Conservation (phyloP, 768 basidiomycete species). For the Pleurotus citrinopileatus region DNA sequence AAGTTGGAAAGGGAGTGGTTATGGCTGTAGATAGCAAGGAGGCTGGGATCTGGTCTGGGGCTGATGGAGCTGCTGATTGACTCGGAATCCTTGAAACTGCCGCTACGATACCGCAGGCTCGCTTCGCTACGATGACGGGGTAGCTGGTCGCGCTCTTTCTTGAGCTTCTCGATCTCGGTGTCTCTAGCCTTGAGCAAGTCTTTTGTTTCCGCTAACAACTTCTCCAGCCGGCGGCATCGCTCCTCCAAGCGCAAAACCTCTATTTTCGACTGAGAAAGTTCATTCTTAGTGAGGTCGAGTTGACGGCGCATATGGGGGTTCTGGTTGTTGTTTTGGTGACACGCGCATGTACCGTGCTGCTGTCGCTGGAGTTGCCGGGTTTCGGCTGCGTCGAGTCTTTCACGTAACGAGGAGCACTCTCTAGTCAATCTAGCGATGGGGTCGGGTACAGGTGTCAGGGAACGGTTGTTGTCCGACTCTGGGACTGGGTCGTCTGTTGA, state of each 20-base stretch:
- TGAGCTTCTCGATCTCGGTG: constrained; percentile 55
- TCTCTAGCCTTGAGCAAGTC: constrained; percentile 59
- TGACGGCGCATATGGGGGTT: constrained; percentile 51
- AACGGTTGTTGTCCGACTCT: constrained; percentile 22
- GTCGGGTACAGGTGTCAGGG: constrained; percentile 37
- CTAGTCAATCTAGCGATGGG: constrained; percentile 35
- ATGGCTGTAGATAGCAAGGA: constrained; percentile 8
- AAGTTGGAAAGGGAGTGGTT: constrained; percentile 3
- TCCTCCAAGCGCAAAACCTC: constrained; percentile 60
- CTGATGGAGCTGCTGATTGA: constrained; percentile 6
- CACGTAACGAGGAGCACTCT: constrained; percentile 43
- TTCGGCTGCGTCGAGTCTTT: constrained; percentile 42
- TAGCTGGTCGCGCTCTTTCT: constrained; percentile 32
- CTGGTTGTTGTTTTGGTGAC: constrained; percentile 37
- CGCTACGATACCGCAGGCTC: constrained; percentile 3
- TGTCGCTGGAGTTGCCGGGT: constrained; percentile 11
- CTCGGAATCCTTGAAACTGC: not conserved
- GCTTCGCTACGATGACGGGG: constrained; percentile 27
- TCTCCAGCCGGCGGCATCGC: constrained; percentile 60
- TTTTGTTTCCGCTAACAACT: constrained; percentile 59
- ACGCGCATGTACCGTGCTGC: constrained; percentile 31
- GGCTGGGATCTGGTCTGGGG: constrained; percentile 1
- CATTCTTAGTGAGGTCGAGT: constrained; percentile 52
- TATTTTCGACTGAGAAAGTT: constrained; percentile 50
- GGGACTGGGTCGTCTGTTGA: constrained; percentile 23